Base-by-base conservation (phyloP, 352 stramenopile species). In the Phytopythium vexans region DNA sequence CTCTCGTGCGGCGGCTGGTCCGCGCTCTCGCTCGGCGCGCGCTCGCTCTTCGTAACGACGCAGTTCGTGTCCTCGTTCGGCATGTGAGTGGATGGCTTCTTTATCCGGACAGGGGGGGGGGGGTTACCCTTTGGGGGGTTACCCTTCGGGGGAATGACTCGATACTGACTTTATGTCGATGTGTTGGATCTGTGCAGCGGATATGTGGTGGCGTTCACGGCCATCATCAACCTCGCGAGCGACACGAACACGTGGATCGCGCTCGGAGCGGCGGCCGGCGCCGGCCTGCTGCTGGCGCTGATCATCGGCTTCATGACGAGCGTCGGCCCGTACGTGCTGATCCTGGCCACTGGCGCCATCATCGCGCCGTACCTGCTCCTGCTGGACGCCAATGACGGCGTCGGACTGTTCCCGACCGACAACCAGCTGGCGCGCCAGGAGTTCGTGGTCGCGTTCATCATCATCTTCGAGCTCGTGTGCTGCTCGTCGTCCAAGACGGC, bases 1-100 rank as follows among this genome's bases (percentile, higher is more conserved):
- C 69, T 91, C n/a, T 72, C 82, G n/a, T 91, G 89, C 46, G 85
- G 78, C 62, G 85, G 85, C 31, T 95, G 85, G 85, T 95, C 85
- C 44, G 76, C 82, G 53, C 72, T 95, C 16, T 93, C 82, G 31
- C 77, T 95, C 52, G 85, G 85, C 61, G 79, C 82, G 12, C 82
- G 83, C 55, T 92, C 85, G 43, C 75, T 95, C 54, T 95, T 92
- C 53, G 65, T 85, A 3, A 80, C 79, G 3, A 89, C 85, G 52
- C 85, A 95, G 57, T 89, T 90, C 58, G 41, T 92, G 49, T 95
- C 85, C 10, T 70, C 66, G 42, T 92, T 93, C 62, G 73, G 74
- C 55, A 92, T 95, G 83, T 94, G 87, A 40, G 81, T 83, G 3
- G 12, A 35, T 46, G 52, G 41, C 16, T 44, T 49, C 41, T 45